Evolutionary conservation across 768 basidiomycete species (phyloP), one percentile per base, ranked within the genome.

Genomic region (Leccinum disarticulatum): DNA sequence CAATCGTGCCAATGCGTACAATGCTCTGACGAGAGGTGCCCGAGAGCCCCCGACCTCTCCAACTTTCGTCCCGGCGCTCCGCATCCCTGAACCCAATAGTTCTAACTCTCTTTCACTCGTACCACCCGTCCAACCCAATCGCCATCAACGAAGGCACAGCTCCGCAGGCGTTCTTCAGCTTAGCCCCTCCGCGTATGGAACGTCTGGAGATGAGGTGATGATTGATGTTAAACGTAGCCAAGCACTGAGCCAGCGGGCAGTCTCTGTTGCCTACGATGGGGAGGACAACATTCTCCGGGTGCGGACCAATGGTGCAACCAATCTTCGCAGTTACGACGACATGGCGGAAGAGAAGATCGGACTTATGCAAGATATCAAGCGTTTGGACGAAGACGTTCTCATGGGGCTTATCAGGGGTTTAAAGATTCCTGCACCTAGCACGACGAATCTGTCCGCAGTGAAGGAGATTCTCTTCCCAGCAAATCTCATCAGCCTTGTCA

Each of bases 401-500:
- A 83, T 91, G 60, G 93, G 95, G 95, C 81, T 98, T 46, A 85
- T 98, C 68, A 87, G 92, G 50, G 88, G 93, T 41, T 77, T 99
- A 66, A 97, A 95, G 79, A 95, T 98, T 56, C 94, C 95, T 33
- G 83, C 88, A 28, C 93, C 96, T 1, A 95, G 88, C 68, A 78
- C 93, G 48, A 90, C 90, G 50, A 96, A 91, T 68, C 91, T 94
- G 2, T 91, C 95, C n/a, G 87, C 89, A 19, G 87, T 93, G 62
- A 98, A 98, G 76, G 97, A 99, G 74, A 95, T 99, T 56, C 81
- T 99, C 46, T 99, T 99, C 87, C 97, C 97, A 11, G 95, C 97
- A 28, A 98, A 98, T 74, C 84, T 99, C 60, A 98, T 99, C 76
- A 93, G 92, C 71, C 79, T 98, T 50, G 88, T 97, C 64, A 96